Base-by-base conservation (phyloP, 345 rosid genomes). In the Combretum micranthum region DNA sequence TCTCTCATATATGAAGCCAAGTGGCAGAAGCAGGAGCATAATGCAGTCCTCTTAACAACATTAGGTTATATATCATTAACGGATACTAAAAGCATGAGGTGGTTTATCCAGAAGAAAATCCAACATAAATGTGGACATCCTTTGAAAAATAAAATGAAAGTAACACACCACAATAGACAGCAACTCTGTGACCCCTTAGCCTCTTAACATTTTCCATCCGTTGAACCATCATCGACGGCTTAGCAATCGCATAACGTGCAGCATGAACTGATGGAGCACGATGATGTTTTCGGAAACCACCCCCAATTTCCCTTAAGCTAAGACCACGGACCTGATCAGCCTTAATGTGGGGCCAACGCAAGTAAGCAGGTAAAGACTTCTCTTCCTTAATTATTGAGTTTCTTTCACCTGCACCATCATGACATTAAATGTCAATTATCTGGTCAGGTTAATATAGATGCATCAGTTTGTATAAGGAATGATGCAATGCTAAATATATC, bases 301-400 rank as follows among this genome's bases (percentile, higher is more conserved):
- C 99, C 47, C 97, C 96, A 64, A 89, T 85, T 82, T 93, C 99
- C 77, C 99, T 87, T 74, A 93, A 77, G 70, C 85, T 78, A 59
- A 93, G 80, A 47, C 97, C 99, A 60, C 68, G 99, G 47, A 93
- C 88, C 75, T 93, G 99, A 83, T 89, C 95, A 57, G 94, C 91
- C 66, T 71, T 92, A 79, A 80, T 80, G 69, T 93, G 99, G 23
- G 99, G 99, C 99, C 99, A 89, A 56, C 87, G 89, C 77, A 93
- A 66, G 74, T 85, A 80, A 63, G 70, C 44, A 26, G 90, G 85
- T 37, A 84, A 69, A 63, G 57, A 70, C 71, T 75, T 82, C 60
- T 60, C 77, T 74, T 66, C 72, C 51, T 70, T 69, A 68, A 62
- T 64, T 57, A 64, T 71, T 58, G 44, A 39, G 57, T 47, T 68